Conservation (phyloP, 2,329 filamentous ascomycete species). For the Penicillium sp. region DNA sequence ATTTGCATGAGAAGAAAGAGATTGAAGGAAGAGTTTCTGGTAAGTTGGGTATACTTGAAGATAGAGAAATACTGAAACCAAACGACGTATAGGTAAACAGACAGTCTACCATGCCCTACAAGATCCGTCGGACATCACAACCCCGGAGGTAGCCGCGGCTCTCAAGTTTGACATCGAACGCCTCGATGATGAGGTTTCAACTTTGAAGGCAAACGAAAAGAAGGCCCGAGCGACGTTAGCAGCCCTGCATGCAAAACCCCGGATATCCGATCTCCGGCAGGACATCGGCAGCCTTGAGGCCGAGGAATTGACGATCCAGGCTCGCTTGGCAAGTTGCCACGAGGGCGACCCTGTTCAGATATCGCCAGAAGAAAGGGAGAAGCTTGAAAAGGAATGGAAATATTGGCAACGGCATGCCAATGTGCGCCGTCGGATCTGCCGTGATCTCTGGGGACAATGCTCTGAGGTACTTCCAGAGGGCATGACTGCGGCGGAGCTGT, state of each 20-base stretch:
- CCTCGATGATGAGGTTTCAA: constrained; percentile 47
- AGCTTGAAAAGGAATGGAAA: constrained; percentile 48
- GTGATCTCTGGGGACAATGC: constrained; percentile 52
- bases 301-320: constrained; percentile 44
- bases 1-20: constrained; percentile 59
- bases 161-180: constrained; percentile 50
- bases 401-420: constrained; percentile 43
- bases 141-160: constrained; percentile 49
- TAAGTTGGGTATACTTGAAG: constrained; percentile 24
- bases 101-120: constrained; percentile 59
- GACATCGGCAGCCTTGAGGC: constrained; percentile 45
- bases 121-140: constrained; percentile 50
- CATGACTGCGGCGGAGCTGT: constrained; percentile 49
- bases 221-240: constrained; percentile 49
- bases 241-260: constrained; percentile 49
- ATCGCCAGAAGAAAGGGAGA: constrained; percentile 48
- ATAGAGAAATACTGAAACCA: not conserved
- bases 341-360: constrained; percentile 44
- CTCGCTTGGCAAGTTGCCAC: constrained; percentile 43
- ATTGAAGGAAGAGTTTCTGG: constrained; percentile 58
- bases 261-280: constrained; percentile 50
- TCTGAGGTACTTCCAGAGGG: constrained; percentile 49
- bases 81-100: constrained; percentile 54
- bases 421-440: constrained; percentile 49
- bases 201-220: constrained; percentile 49